A percentile compares a stretch with the other conserved stretches of the same genome.
Conservation (phyloP, 1,139 yeast genomes). For the Yamadazyma oceani region DNA sequence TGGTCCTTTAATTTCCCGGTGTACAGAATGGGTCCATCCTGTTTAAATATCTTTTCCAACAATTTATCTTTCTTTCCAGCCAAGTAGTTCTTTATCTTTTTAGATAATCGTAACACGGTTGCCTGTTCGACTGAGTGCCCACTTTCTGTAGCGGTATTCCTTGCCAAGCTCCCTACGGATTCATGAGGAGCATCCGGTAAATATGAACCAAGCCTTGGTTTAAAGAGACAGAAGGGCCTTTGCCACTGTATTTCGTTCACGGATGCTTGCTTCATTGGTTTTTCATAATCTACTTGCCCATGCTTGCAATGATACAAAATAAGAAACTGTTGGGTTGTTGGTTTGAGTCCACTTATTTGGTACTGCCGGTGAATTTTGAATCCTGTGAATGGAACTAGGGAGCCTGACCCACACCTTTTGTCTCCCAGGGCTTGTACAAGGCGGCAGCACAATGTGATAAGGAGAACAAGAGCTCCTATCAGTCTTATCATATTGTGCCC, state of each 20-base stretch:
- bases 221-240: constrained; percentile 48
- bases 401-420: constrained; percentile 9
- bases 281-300: constrained; percentile 53
- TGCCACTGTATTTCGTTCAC: constrained; percentile 53
- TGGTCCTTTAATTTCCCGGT: constrained; percentile 23
- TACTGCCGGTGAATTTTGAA: constrained; percentile 56
- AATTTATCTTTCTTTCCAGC: constrained; percentile 21
- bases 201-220: constrained; percentile 20
- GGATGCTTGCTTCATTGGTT: constrained; percentile 32
- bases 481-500: too few relatives aligned
- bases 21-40: constrained; percentile 25
- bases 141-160: constrained; percentile 1
- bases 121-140: not conserved
- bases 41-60: constrained; percentile 22
- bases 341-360: constrained; percentile 38
- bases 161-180: constrained; percentile 7
- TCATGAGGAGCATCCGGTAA: constrained; percentile 5
- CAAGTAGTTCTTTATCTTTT: constrained; percentile 9
- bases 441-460: too few relatives aligned
- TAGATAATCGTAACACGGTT: not conserved
- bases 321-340: constrained; percentile 47
- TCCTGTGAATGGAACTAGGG: constrained; percentile 55
- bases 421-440: not conserved
- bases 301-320: constrained; percentile 54
- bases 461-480: too few relatives aligned